Base-by-base conservation (phyloP, 2,329 filamentous ascomycete species). In the Alternaria sp. region DNA sequence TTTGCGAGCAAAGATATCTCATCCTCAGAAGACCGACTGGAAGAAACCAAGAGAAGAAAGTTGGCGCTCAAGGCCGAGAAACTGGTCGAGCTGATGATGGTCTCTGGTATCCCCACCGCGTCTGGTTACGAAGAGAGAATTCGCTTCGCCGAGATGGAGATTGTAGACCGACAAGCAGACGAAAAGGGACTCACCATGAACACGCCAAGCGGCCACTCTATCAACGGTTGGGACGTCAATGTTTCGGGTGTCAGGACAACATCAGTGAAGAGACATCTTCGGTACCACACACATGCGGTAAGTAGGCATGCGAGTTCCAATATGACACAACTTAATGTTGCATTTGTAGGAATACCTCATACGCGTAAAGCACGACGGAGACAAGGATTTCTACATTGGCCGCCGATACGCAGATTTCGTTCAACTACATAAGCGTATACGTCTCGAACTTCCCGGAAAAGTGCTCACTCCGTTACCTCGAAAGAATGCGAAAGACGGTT, bases 71-170 rank as follows among this genome's bases (percentile, higher is more conserved):
- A 99, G 84, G 92, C 91, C 46, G 90, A 95, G 77, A 99, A 99
- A 81, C 82, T 99, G 57, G 92, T 99, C 10, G 95, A 99, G 82
- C 83, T 99, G 61, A 99, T 99, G 95, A 97, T 99, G 93, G 95
- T 99, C 8, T 98, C 94, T 7, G 95, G 95, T 36, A 90, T 99
- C 57, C 92, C 91, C 33, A 99, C 95, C 1, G 93, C 95, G 4
- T 97, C 93, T 4, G 95, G 95, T 2, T 99, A 98, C 75, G 95
- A 99, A 79, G 95, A 99, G 81, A 88, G 95, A 57, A 97, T 99
- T 73, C 88, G 93, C 50, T 99, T 99, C 76, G 92, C 93, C 1
- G 95, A 99, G 79, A 90, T 99, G 80, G 95, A 99, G 74, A 93
- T 98, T 24, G 92, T 99, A 28, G 95, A 99, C 73, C 87, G 92